phyloP scores from a whole-genome alignment of 2,329 filamentous ascomycete genomes.

The Graphium sp. region DNA sequence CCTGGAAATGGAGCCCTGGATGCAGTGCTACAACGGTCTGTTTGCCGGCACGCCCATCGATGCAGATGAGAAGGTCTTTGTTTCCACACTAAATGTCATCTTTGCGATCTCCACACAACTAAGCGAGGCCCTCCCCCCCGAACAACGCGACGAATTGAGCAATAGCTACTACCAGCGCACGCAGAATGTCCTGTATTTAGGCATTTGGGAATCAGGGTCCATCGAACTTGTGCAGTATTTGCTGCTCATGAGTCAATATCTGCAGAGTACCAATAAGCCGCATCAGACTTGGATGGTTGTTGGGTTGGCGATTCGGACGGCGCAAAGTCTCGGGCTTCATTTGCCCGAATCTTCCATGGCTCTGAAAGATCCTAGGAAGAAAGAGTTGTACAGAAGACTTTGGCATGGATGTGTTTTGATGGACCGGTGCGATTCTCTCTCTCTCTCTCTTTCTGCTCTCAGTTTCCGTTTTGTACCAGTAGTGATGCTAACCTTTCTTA shows the following conservation, averaged over 20 bases:
- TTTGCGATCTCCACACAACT: slow-evolving; percentile 27
- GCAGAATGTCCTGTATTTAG: slow-evolving; percentile 21
- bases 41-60: slow-evolving; percentile 19
- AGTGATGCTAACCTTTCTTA: slow-evolving; percentile 4
- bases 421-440: slow-evolving; percentile 14
- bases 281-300: slow-evolving; percentile 32
- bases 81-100: slow-evolving; percentile 26
- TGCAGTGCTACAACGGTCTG: slow-evolving; percentile 18
- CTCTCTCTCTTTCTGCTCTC: too few relatives aligned
- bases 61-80: slow-evolving; percentile 21
- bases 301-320: slow-evolving; percentile 25
- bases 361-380: slow-evolving; percentile 8
- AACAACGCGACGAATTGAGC: slow-evolving; percentile 21
- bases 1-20: slow-evolving; percentile 18
- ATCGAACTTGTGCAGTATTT: slow-evolving; percentile 26
- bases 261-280: slow-evolving; percentile 27
- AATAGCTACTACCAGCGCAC: slow-evolving; percentile 23
- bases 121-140: slow-evolving; percentile 18
- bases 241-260: slow-evolving; percentile 27
- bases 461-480: background rate
- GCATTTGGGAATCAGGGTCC: slow-evolving; percentile 22
- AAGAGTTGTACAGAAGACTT: slow-evolving; percentile 12
- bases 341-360: slow-evolving; percentile 18
- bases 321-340: slow-evolving; percentile 27
- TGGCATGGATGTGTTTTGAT: slow-evolving; percentile 20